Percentiles rank a stretch among this genome's conserved stretches.
phyloP scores from a whole-genome alignment of 768 basidiomycete genomes.

The Amanita pallidorosea region DNA sequence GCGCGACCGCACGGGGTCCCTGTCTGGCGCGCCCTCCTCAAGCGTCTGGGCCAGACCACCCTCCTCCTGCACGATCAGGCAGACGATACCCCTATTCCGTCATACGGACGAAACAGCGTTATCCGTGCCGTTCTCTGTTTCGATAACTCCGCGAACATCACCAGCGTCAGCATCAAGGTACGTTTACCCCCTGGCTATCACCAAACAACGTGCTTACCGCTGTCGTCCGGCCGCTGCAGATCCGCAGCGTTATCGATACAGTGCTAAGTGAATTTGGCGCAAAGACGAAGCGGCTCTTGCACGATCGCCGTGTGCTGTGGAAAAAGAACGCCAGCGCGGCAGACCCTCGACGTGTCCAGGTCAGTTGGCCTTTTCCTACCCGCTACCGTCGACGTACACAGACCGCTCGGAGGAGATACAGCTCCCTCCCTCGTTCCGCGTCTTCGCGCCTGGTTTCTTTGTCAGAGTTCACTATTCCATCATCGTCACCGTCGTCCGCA shows the following conservation, averaged over 20 bases:
- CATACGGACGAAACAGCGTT: slow-evolving; percentile 30
- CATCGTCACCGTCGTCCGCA: slow-evolving; percentile 27
- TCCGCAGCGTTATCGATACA: slow-evolving; percentile 31
- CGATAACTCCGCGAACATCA: slow-evolving; percentile 25
- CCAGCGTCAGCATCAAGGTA: slow-evolving; percentile 36
- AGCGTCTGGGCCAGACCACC: slow-evolving; percentile 25
- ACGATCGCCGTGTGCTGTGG: slow-evolving; percentile 26
- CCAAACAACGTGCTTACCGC: too few species aligned
- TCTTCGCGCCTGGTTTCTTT: slow-evolving; percentile 21
- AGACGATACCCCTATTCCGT: slow-evolving; percentile 22
- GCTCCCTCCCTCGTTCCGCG: slow-evolving; percentile 40
- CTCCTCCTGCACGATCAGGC: slow-evolving; percentile 39
- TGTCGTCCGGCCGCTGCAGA: slow-evolving; percentile 8
- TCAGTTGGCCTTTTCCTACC: slow-evolving; percentile 30
- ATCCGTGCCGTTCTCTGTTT: slow-evolving; percentile 34
- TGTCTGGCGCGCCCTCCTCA: slow-evolving; percentile 30
- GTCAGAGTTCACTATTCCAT: slow-evolving; percentile 36
- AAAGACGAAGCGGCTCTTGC: slow-evolving; percentile 20
- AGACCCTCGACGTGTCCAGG: slow-evolving; percentile 13
- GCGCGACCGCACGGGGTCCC: slow-evolving; percentile 10
- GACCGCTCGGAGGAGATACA: slow-evolving; percentile 20
- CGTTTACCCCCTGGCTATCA: slow-evolving; percentile 4
- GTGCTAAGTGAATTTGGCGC: slow-evolving; percentile 28
- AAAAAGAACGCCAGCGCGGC: slow-evolving; percentile 12
- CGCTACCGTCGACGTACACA: slow-evolving; percentile 35